These are phyloP conservation scores for Pythium biforme DNA, from an alignment of 352 stramenopile species.

Conservation along the genomic window DNA sequence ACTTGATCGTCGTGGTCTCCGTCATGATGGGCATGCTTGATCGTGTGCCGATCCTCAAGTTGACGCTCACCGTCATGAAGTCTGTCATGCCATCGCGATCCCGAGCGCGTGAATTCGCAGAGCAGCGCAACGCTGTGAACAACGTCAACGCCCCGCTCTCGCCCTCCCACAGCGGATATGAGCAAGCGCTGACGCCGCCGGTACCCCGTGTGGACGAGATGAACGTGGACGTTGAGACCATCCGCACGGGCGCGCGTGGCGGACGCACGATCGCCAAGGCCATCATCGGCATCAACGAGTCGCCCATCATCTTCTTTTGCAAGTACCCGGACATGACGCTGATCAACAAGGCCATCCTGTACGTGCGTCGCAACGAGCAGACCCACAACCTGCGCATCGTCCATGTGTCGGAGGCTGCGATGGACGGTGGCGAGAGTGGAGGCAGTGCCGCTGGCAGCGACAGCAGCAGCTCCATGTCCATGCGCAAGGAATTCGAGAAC, in stretches of 20 bases:
- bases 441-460: conserved; percentile 38
- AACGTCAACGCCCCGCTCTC: too few species aligned
- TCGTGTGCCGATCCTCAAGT: conserved; percentile 69
- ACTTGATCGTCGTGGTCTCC: conserved; percentile 66
- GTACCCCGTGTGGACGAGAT: too few species aligned
- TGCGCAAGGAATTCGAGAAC: conserved; percentile 74
- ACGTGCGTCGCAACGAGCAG: conserved; percentile 91
- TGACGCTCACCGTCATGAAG: conserved; percentile 71
- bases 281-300: conserved; percentile 64
- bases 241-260: conserved; percentile 58
- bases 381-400: conserved; percentile 91
- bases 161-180: too few species aligned
- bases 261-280: conserved; percentile 64
- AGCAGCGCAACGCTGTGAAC: conserved; percentile 34
- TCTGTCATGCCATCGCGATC: conserved; percentile 36
- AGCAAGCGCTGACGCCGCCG: too few species aligned
- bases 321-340: conserved; percentile 86
- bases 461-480: too few species aligned
- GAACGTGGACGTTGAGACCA: too few species aligned
- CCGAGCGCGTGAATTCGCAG: too few species aligned
- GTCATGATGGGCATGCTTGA: conserved; percentile 86
- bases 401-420: conserved; percentile 81
- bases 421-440: too few species aligned
- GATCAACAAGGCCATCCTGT: conserved; percentile 94
- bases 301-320: conserved; percentile 91